Conservation (phyloP, 225 moss, liverwort and hornwort genomes). For the Thuidium tamariscinum region DNA sequence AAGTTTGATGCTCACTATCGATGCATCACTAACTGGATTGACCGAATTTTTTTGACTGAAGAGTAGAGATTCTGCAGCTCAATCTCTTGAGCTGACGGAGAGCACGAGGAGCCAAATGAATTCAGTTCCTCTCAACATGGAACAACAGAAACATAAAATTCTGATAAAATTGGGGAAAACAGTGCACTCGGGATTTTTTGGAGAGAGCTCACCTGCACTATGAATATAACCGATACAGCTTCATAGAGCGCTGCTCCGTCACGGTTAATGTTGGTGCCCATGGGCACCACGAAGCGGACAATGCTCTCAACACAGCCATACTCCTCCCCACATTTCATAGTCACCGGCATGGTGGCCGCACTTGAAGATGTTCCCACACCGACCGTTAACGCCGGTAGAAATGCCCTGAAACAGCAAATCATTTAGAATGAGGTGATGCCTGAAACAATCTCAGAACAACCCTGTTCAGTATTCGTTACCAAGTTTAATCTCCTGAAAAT, state of each 20-base stretch:
- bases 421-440: background rate
- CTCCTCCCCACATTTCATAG: slow-evolving; percentile 76
- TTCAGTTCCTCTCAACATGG: background rate
- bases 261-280: slow-evolving; percentile 86
- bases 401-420: slow-evolving; percentile 2
- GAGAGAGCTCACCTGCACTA: slow-evolving; percentile 46
- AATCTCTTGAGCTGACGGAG: background rate
- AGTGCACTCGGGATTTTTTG: background rate
- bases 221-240: slow-evolving; percentile 88
- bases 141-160: background rate
- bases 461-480: background rate
- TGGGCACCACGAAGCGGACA: slow-evolving; percentile 77
- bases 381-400: slow-evolving; percentile 64
- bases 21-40: background rate
- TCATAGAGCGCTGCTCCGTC: slow-evolving; percentile 90
- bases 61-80: background rate
- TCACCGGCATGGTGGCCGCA: slow-evolving; percentile 88
- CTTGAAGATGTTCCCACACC: slow-evolving; percentile 85
- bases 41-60: background rate
- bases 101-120: background rate
- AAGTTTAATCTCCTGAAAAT: background rate
- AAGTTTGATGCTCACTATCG: background rate
- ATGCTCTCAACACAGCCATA: slow-evolving; percentile 56
- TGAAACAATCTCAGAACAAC: background rate
- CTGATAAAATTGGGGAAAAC: background rate